Conservation (phyloP, 495 filamentous ascomycete genomes). For the Neurospora discreta region DNA sequence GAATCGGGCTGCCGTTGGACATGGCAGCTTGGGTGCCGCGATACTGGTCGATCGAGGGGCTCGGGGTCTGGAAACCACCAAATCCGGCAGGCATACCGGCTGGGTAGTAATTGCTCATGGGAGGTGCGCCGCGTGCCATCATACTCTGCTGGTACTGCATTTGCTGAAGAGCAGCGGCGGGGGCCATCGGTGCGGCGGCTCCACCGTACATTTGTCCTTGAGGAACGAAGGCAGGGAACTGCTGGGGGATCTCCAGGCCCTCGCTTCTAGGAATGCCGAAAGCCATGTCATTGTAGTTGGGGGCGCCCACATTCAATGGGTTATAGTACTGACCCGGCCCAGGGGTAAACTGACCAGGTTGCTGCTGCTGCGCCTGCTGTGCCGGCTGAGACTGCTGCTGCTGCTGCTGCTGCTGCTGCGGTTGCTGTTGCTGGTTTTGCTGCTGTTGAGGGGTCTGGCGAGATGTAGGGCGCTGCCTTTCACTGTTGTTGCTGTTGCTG, state of each 20-base stretch:
- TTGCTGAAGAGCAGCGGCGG: conserved; percentile 37
- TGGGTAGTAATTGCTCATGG: conserved; percentile 42
- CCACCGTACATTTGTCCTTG: conserved; percentile 41
- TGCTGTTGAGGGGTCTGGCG: conserved; percentile 10
- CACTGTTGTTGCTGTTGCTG: conserved; percentile 31
- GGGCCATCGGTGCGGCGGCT: conserved; percentile 34
- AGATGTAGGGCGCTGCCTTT: background rate
- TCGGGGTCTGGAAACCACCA: conserved; percentile 32
- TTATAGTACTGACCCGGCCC: conserved; percentile 30
- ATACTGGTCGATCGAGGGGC: conserved; percentile 38
- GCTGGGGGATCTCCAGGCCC: conserved; percentile 43
- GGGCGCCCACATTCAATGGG: conserved; percentile 23
- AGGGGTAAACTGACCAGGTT: conserved; percentile 14
- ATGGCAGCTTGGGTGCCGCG: conserved; percentile 25
- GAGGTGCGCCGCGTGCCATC: conserved; percentile 38
- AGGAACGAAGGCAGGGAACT: conserved; percentile 41
- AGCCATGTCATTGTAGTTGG: conserved; percentile 32
- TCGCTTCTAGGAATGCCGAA: conserved; percentile 43
- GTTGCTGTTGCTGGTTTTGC: no score
- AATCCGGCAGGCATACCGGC: conserved; percentile 34
- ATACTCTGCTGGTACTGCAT: conserved; percentile 50
- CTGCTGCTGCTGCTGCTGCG: conserved; percentile 12
- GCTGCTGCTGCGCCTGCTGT: conserved; percentile 19
- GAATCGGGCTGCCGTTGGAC: conserved; percentile 37
- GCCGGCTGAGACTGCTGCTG: conserved; percentile 13